Conservation (phyloP, 768 basidiomycete genomes). For the Hortiboletus campestris region DNA sequence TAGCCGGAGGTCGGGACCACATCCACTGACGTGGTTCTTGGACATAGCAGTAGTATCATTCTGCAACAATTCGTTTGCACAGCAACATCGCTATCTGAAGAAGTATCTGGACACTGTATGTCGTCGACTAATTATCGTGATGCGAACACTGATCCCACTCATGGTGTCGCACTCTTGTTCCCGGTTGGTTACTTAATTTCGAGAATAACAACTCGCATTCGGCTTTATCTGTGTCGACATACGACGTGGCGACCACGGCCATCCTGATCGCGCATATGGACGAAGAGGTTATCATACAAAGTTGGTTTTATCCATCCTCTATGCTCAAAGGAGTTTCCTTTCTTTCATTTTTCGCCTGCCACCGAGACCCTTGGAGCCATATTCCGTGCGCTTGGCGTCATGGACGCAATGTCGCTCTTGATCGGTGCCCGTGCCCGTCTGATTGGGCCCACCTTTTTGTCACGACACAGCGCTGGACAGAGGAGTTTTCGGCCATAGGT, state of each 20-base stretch:
- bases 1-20: too few relatives aligned
- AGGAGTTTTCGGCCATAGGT: slow-evolving; percentile 35
- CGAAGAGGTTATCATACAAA: not conserved
- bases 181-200: too few relatives aligned
- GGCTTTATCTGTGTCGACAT: too few relatives aligned
- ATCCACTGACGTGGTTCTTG: too few relatives aligned
- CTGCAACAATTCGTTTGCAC: too few relatives aligned
- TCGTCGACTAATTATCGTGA: too few relatives aligned
- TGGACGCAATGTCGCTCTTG: slow-evolving; percentile 45
- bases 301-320: not conserved
- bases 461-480: slow-evolving; percentile 32
- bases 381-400: slow-evolving; percentile 22
- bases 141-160: too few relatives aligned
- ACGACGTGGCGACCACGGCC: not conserved
- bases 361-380: slow-evolving; percentile 4
- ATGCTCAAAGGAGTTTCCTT: slow-evolving; percentile 4
- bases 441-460: slow-evolving; percentile 40
- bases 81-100: too few relatives aligned
- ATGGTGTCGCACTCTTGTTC: too few relatives aligned
- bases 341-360: slow-evolving; percentile 14
- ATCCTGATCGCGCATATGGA: not conserved
- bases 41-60: too few relatives aligned
- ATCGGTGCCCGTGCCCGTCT: slow-evolving; percentile 34
- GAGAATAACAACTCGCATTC: too few relatives aligned
- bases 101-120: too few relatives aligned